Conservation (phyloP, 371 early-diverging fungal species). For the Mucor plumbeus region DNA sequence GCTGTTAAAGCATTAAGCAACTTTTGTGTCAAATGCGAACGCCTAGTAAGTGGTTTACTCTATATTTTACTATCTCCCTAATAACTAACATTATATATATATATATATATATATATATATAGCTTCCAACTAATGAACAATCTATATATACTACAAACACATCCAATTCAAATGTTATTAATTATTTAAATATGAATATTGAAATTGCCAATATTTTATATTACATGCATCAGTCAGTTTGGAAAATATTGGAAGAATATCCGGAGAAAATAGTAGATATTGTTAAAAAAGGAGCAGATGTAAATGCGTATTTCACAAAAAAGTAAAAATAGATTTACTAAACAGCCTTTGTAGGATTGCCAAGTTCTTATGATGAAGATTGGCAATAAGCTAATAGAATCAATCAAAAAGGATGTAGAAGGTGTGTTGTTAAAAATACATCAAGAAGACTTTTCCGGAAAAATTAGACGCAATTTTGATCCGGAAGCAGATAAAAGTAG, state of each 20-base stretch:
- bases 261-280: constrained; percentile 51
- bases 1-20: constrained; percentile 59
- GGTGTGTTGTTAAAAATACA: constrained; percentile 63
- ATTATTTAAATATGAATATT: constrained; percentile 57
- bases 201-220: constrained; percentile 65
- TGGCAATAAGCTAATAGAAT: constrained; percentile 52
- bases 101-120: too few species aligned
- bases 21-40: constrained; percentile 62
- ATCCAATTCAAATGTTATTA: constrained; percentile 38
- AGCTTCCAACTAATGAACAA: constrained; percentile 35
- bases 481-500: constrained; percentile 37
- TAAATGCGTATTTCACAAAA: constrained; percentile 24
- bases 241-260: constrained; percentile 62
- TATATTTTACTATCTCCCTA: background rate
- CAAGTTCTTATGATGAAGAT: constrained; percentile 57
- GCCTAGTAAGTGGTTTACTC: constrained; percentile 29
- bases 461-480: constrained; percentile 26
- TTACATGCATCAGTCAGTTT: constrained; percentile 60
- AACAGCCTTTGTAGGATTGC: constrained; percentile 42
- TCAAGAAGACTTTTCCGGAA: constrained; percentile 63
- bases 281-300: constrained; percentile 53
- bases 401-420: constrained; percentile 59
- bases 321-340: background rate
- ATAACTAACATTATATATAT: background rate
- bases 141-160: constrained; percentile 40